phyloP scores from a whole-genome alignment of 495 filamentous ascomycete species.

The Paragyromitra xinjiangensis region DNA sequence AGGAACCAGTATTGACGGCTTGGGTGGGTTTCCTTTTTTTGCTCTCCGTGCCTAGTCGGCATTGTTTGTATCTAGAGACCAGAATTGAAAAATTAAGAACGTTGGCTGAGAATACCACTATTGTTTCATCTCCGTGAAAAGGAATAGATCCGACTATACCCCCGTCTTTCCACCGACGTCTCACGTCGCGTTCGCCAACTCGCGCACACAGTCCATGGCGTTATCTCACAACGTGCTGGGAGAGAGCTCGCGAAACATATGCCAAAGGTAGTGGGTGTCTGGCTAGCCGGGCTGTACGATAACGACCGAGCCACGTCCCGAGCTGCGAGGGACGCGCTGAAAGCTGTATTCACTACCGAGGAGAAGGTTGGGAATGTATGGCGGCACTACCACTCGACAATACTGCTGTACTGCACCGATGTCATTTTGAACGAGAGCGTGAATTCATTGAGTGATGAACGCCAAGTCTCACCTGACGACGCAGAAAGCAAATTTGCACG shows the following conservation, averaged over 20 bases:
- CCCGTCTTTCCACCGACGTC: conserved; percentile 85
- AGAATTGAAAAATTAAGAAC: background rate
- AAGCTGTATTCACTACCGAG: conserved; percentile 75
- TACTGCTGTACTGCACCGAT: conserved; percentile 81
- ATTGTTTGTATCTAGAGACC: conserved; percentile 21
- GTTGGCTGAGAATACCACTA: conserved; percentile 6
- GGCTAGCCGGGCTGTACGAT: conserved; percentile 89
- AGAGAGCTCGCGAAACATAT: conserved; percentile 82
- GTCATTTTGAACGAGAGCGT: conserved; percentile 78
- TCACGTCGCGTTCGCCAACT: conserved; percentile 86
- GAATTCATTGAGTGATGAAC: conserved; percentile 84
- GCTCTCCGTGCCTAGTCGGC: background rate
- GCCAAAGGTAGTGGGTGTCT: conserved; percentile 78
- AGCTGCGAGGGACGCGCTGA: conserved; percentile 77
- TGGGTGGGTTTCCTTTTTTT: conserved; percentile 72
- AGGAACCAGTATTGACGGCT: conserved; percentile 80
- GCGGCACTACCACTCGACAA: conserved; percentile 75
- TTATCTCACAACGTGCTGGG: conserved; percentile 73
- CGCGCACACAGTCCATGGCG: conserved; percentile 76
- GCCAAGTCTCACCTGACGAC: conserved; percentile 83
- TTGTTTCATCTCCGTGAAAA: background rate
- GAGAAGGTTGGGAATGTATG: conserved; percentile 80
- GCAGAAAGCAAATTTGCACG: conserved; percentile 82
- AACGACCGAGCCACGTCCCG: conserved; percentile 76
- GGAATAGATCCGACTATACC: conserved; percentile 80